Evolutionary conservation across 2,329 filamentous ascomycete species (phyloP).

Genomic region (Paraphoma sp.): DNA sequence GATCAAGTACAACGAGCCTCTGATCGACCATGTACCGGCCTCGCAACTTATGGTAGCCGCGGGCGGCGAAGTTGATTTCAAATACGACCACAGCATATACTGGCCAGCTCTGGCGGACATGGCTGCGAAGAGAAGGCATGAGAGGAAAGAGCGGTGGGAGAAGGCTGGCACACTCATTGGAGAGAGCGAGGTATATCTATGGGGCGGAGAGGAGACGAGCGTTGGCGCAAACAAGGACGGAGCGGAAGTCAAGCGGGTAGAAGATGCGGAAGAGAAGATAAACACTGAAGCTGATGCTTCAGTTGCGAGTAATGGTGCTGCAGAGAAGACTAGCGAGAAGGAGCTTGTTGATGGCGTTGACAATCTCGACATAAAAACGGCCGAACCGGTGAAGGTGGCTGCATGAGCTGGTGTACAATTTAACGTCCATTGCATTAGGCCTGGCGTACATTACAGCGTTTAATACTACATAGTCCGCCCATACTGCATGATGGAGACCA

Average conservation of each 20-base stretch:
- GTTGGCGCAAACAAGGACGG: conserved; percentile 12
- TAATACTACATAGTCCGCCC: not conserved
- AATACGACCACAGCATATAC: conserved; percentile 87
- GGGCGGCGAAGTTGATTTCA: conserved; percentile 82
- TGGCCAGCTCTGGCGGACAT: conserved; percentile 85
- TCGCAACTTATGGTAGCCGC: conserved; percentile 82
- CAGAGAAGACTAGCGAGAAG: conserved; percentile 10
- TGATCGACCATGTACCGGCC: conserved; percentile 79
- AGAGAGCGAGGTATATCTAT: conserved; percentile 86
- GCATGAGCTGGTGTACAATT: not conserved
- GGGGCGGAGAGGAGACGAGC: conserved; percentile 63
- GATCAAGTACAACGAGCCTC: conserved; percentile 96
- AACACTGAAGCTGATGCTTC: not conserved
- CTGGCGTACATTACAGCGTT: not conserved
- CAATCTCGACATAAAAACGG: conserved; percentile 31
- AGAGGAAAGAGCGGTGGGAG: conserved; percentile 74
- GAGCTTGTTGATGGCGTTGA: conserved; percentile 27
- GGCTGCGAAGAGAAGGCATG: conserved; percentile 69
- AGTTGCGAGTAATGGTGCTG: conserved; percentile 3
- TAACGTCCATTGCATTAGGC: too few species aligned
- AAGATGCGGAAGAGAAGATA: not conserved
- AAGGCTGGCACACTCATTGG: conserved; percentile 81
- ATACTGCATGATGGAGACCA: too few species aligned
- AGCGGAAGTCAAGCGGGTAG: not conserved
- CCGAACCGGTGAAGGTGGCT: conserved; percentile 22